Percentiles rank a stretch among this genome's conserved stretches.
These are phyloP conservation scores for Cochliopodium minus DNA, from an alignment of 208 protist species.

Conservation along the genomic window DNA sequence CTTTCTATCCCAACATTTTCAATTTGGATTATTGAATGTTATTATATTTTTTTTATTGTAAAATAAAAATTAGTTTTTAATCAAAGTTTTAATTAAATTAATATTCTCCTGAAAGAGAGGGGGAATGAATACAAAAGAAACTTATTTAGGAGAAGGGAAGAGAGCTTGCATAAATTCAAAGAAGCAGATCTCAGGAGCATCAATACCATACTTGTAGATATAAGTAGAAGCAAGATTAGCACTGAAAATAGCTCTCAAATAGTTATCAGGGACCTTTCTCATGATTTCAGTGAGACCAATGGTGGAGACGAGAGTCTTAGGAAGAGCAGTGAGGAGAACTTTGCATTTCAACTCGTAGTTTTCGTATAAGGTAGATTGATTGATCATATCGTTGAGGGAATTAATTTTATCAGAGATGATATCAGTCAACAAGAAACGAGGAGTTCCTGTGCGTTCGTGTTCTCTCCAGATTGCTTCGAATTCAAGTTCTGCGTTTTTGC, in stretches of 20 bases:
- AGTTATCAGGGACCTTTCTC: constrained; percentile 62
- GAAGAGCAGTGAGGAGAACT: constrained; percentile 47
- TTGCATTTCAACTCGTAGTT: constrained; percentile 49
- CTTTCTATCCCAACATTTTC: not conserved
- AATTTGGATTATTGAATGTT: not conserved
- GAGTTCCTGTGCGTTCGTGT: constrained; percentile 31
- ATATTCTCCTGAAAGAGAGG: not conserved
- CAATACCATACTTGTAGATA: constrained; percentile 62
- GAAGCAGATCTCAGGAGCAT: constrained; percentile 64
- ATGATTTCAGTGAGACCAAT: constrained; percentile 56
- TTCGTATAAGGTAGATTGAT: constrained; percentile 51
- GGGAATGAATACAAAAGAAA: not conserved
- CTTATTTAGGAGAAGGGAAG: not conserved
- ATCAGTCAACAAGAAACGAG: constrained; percentile 55
- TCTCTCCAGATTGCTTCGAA: constrained; percentile 68
- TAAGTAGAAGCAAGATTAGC: constrained; percentile 68
- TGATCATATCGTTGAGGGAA: constrained; percentile 35
- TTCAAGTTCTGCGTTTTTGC: constrained; percentile 59
- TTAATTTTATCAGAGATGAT: constrained; percentile 65
- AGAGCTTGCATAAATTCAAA: constrained; percentile 56
- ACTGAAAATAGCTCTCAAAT: constrained; percentile 72
- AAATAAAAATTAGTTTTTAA: not conserved
- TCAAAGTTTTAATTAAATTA: not conserved
- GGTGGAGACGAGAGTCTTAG: constrained; percentile 48
- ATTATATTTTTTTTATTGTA: not conserved